Evolutionary conservation across 2,329 filamentous ascomycete genomes (phyloP).

Genomic region (Cyanodermella asteris): DNA sequence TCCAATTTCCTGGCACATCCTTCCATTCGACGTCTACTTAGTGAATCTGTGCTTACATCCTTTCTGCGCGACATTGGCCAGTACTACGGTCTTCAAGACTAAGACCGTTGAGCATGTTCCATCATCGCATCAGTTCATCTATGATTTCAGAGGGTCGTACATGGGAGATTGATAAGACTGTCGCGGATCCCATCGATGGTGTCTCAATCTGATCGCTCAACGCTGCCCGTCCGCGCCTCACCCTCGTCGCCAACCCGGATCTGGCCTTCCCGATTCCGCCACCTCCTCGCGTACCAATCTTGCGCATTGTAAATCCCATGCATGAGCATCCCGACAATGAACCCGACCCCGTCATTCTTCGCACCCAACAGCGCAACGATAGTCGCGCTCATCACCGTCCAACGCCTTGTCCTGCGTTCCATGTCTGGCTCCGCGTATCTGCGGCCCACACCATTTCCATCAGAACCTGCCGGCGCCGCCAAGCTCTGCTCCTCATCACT

Average conservation of each 20-base stretch:
- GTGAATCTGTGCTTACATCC: no score
- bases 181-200: no score
- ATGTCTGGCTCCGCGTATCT: conserved; percentile 35
- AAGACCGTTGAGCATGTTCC: no score
- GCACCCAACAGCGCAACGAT: conserved; percentile 65
- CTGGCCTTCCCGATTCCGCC: conserved; percentile 2
- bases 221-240: no score
- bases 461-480: conserved; percentile 9
- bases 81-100: no score
- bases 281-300: conserved; percentile 2
- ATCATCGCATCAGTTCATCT: no score
- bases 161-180: no score
- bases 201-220: no score
- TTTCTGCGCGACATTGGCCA: no score
- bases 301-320: conserved; percentile 40
- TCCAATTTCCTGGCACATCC: no score
- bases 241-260: conserved; percentile 4
- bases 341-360: conserved; percentile 75
- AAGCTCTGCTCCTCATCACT: conserved; percentile 14
- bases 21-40: no score
- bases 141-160: no score
- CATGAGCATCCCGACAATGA: conserved; percentile 60
- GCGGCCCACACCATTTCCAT: conserved; percentile 16
- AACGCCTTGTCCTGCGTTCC: conserved; percentile 49
- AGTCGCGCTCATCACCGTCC: conserved; percentile 80